phyloP scores from a whole-genome alignment of 192 early-diverging fungal species.

The Coemansia sp. region DNA sequence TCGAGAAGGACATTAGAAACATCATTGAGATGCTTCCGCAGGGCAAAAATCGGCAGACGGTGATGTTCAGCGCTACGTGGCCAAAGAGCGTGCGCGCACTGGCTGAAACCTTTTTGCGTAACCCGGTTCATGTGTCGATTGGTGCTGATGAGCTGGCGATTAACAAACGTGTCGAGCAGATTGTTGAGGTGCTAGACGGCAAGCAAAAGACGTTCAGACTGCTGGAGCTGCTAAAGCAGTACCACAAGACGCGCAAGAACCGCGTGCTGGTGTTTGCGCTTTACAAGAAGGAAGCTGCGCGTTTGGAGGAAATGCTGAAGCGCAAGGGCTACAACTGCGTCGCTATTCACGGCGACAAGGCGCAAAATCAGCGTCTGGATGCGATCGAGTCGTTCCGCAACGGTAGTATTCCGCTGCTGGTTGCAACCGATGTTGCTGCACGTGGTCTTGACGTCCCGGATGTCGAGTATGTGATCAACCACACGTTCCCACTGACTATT shows the following conservation, averaged over 20 bases:
- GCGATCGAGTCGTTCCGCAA: slow-evolving; percentile 80
- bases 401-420: slow-evolving; percentile 77
- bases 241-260: slow-evolving; percentile 84
- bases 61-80: slow-evolving; percentile 98
- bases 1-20: slow-evolving; percentile 84
- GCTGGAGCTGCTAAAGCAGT: slow-evolving; percentile 72
- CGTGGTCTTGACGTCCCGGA: slow-evolving; percentile 87
- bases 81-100: slow-evolving; percentile 86
- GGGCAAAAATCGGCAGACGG: slow-evolving; percentile 76
- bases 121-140: slow-evolving; percentile 80
- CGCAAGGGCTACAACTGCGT: slow-evolving; percentile 77
- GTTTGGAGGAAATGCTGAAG: slow-evolving; percentile 72
- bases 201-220: slow-evolving; percentile 74
- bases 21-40: slow-evolving; percentile 77
- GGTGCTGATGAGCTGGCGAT: slow-evolving; percentile 87
- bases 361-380: slow-evolving; percentile 75
- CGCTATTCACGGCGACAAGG: slow-evolving; percentile 91
- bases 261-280: slow-evolving; percentile 91
- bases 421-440: slow-evolving; percentile 93
- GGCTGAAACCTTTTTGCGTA: slow-evolving; percentile 75
- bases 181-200: slow-evolving; percentile 85
- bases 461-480: slow-evolving; percentile 95
- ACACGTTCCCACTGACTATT: slow-evolving; percentile 95
- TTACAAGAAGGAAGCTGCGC: slow-evolving; percentile 93
- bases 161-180: slow-evolving; percentile 80